Percentiles rank a stretch among this genome's conserved stretches.
These are phyloP conservation scores for Ciborinia camelliae DNA, from an alignment of 2,329 filamentous ascomycete genomes.

Conservation along the genomic window DNA sequence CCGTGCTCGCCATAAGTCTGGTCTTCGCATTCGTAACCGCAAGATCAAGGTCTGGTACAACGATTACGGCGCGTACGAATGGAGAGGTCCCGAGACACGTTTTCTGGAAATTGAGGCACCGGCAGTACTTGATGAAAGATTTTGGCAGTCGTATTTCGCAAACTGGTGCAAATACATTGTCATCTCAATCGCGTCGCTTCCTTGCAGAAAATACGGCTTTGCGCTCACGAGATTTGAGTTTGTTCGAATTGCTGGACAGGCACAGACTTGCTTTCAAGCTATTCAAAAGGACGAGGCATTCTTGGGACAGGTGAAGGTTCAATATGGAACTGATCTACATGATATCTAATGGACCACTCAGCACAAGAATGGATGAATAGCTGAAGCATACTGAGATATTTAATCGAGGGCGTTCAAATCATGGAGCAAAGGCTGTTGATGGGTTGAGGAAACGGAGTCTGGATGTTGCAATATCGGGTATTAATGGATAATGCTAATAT, in stretches of 20 bases:
- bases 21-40: not conserved
- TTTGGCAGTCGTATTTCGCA: conserved; percentile 4
- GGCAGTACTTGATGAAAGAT: not conserved
- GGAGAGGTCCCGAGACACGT: conserved; percentile 7
- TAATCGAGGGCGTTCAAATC: not conserved
- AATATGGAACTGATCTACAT: not conserved
- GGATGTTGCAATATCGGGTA: not conserved
- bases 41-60: conserved; percentile 18
- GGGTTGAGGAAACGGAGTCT: not conserved
- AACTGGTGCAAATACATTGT: conserved; percentile 9
- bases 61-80: conserved; percentile 8
- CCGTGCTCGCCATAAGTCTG: not conserved
- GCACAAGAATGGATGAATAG: not conserved
- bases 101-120: conserved; percentile 14
- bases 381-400: not conserved
- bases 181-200: not conserved
- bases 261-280: conserved; percentile 7
- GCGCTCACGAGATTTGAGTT: not conserved
- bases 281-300: conserved; percentile 2
- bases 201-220: not conserved
- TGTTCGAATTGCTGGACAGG: not conserved
- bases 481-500: not conserved
- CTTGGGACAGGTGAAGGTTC: not conserved
- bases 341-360: not conserved
- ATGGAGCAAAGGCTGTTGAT: not conserved